Conservation (phyloP, 129 eudicot genomes). For the Oenanthe sinensis region DNA sequence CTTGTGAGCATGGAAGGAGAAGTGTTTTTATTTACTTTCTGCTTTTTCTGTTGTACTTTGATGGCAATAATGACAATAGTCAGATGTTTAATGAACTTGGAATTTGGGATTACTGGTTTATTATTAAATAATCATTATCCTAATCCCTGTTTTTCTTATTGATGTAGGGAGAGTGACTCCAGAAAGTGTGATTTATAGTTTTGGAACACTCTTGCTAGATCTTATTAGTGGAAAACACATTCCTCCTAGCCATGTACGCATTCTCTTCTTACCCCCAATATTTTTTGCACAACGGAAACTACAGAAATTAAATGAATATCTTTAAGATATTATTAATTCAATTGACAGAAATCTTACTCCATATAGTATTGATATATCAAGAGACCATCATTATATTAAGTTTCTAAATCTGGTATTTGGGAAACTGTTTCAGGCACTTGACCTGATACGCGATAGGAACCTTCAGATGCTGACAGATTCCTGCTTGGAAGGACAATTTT, state of each 20-base stretch:
- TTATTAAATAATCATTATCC: neutral
- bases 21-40: neutral
- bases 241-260: constrained; percentile 63
- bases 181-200: constrained; percentile 64
- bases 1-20: neutral
- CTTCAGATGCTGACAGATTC: constrained; percentile 75
- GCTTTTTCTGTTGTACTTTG: neutral
- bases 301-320: neutral
- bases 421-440: constrained; percentile 47
- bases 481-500: constrained; percentile 65
- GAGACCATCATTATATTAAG: neutral
- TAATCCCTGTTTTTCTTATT: constrained; percentile 5
- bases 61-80: neutral
- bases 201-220: constrained; percentile 63
- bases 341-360: neutral
- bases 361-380: neutral
- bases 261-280: neutral
- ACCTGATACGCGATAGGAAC: constrained; percentile 59
- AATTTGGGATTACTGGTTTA: neutral
- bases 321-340: neutral
- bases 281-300: too few species aligned
- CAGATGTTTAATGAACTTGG: neutral
- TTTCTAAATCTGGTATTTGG: constrained; percentile 10
- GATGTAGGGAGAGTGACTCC: constrained; percentile 52
- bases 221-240: constrained; percentile 70